Conservation (phyloP, 805 yeast species). For the Candida gorgasii region DNA sequence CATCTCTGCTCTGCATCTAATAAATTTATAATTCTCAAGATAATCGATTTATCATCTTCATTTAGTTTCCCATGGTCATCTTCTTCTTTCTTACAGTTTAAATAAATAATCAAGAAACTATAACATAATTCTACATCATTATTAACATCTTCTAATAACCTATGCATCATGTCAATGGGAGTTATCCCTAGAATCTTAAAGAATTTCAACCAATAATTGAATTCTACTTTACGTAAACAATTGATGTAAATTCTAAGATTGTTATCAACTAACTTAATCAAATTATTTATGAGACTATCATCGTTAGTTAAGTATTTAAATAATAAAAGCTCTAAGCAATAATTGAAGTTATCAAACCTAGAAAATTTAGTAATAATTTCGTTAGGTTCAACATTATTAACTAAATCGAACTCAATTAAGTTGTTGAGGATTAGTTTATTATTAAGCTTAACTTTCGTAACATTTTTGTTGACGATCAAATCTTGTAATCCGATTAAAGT, state of each 20-base stretch:
- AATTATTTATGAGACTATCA: slow-evolving; percentile 23
- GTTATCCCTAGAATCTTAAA: slow-evolving; percentile 41
- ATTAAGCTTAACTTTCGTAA: slow-evolving; percentile 34
- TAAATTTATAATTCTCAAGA: slow-evolving; percentile 45
- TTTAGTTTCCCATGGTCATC: slow-evolving; percentile 26
- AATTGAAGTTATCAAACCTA: slow-evolving; percentile 44
- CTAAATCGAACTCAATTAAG: slow-evolving; percentile 49
- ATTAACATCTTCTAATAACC: slow-evolving; percentile 30
- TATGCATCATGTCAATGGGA: slow-evolving; percentile 47
- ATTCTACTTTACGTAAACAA: slow-evolving; percentile 61
- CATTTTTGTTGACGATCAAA: slow-evolving; percentile 26
- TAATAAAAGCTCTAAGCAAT: slow-evolving; percentile 51
- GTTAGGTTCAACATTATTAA: slow-evolving; percentile 24
- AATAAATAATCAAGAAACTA: slow-evolving; percentile 52
- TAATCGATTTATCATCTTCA: slow-evolving; percentile 39
- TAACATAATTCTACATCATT: slow-evolving; percentile 47
- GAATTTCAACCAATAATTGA: slow-evolving; percentile 53
- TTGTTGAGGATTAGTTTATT: slow-evolving; percentile 47
- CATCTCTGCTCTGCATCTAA: slow-evolving; percentile 42
- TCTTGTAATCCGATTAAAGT: slow-evolving; percentile 46
- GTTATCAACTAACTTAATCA: slow-evolving; percentile 12
- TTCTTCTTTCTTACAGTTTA: slow-evolving; percentile 47
- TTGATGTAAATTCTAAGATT: slow-evolving; percentile 43
- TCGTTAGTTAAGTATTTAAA: slow-evolving; percentile 40
- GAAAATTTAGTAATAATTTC: slow-evolving; percentile 37